Evolutionary conservation across 2,329 filamentous ascomycete genomes (phyloP), one percentile per base, ranked within the genome.

Genomic region (Uncinocarpus reesii): DNA sequence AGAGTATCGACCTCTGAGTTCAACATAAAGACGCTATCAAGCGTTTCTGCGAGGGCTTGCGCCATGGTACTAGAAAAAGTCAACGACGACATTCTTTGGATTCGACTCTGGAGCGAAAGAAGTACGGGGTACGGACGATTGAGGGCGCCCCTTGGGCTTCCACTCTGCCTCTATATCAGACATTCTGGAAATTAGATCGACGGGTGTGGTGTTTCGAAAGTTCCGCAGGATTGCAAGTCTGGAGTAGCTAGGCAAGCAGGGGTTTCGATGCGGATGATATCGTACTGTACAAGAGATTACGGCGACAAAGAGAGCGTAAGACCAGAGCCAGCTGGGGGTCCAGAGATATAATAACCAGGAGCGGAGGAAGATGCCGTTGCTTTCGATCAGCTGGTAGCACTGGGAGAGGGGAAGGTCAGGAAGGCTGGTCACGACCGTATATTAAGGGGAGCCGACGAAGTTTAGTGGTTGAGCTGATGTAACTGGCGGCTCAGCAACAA

Each of bases 11-110:
- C 66, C 57, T 82, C 83, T 66, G 81, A 83, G 58, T 92, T 86
- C 62, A 95, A 81, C 61, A 84, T 83, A 72, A 95, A 95, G 58
- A 93, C 83, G 63, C 87, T 83, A 72, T 90, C 84, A 52, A 95
- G 75, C 64, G 90, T 86, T 37, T 80, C 74, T 51, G 87, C 90
- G 70, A 95, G 95, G 62, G 84, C 86, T 58, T 80, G 83, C 47
- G 88, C 89, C 67, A 95, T 81, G 52, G 86, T 92, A 55, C 89
- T 95, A 67, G 40, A 54, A 52, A 32, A 11, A 13, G 47, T 40
- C 45, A 47, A 34, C 37, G 45, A 32, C 35, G 31, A 38, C 42
- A 24, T 34, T 13, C 18, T 47, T 24, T 2, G 29, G 7, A 21
- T 26, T 35, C 7, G n/a, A 51, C 18, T 34, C 45, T 26, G 24